Evolutionary conservation across 2,329 filamentous ascomycete species (phyloP).

Genomic region (Orbilia ellipsospora): DNA sequence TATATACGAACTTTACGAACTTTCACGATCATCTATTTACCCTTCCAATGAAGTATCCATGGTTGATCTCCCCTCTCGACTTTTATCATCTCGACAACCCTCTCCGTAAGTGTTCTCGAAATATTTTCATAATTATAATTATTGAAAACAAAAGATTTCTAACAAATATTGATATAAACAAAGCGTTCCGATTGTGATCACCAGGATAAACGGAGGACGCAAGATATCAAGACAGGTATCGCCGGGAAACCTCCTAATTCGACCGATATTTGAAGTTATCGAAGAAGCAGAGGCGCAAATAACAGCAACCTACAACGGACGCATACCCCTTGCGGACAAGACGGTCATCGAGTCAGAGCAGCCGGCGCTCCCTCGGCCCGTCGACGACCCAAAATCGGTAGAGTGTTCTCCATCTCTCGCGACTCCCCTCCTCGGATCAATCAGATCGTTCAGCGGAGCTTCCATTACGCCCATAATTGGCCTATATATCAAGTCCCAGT

Average conservation of each 20-base stretch:
- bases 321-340: slow-evolving; percentile 5
- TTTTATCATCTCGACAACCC: slow-evolving; percentile 7
- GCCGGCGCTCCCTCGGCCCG: slow-evolving; percentile 1
- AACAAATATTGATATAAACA: background rate
- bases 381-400: background rate
- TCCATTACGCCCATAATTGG: background rate
- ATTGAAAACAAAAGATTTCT: slow-evolving; percentile 2
- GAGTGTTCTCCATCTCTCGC: background rate
- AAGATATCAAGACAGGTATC: slow-evolving; percentile 32
- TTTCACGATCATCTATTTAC: slow-evolving; percentile 45
- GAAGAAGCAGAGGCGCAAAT: background rate
- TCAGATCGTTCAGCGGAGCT: too few relatives aligned
- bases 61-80: slow-evolving; percentile 5
- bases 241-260: slow-evolving; percentile 37
- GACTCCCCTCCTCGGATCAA: background rate
- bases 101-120: slow-evolving; percentile 23
- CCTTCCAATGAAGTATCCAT: slow-evolving; percentile 43
- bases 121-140: slow-evolving; percentile 10
- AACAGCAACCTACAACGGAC: background rate
- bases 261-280: slow-evolving; percentile 41
- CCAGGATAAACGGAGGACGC: slow-evolving; percentile 30
- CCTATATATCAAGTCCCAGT: background rate
- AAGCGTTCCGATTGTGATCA: background rate
- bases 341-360: background rate
- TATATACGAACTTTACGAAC: slow-evolving; percentile 21